phyloP scores from a whole-genome alignment of 345 rosid genomes.

The Eucalyptus guilfoylei region DNA sequence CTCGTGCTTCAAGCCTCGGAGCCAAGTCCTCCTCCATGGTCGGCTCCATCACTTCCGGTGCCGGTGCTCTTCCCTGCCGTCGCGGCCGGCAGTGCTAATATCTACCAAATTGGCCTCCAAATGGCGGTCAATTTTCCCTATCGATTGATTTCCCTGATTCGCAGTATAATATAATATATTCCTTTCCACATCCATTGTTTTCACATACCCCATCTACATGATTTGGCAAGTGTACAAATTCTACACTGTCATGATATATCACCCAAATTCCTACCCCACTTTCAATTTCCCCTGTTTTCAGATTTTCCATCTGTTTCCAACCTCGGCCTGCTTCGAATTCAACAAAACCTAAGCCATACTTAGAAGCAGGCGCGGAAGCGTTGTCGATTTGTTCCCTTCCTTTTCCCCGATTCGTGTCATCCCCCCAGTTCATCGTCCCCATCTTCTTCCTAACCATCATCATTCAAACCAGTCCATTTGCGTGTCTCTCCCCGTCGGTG shows the following conservation, averaged over 20 bases:
- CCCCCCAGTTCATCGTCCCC: not conserved
- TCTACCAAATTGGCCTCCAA: not conserved
- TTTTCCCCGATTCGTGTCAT: not conserved
- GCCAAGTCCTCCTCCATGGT: slow-evolving; percentile 15
- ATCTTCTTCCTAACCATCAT: not conserved
- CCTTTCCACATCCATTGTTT: not conserved
- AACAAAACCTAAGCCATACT: not conserved
- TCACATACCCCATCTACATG: not conserved
- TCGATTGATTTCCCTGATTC: not conserved
- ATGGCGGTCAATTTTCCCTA: not conserved
- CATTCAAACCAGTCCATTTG: not conserved
- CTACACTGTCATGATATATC: slow-evolving; percentile 1
- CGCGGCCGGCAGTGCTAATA: slow-evolving; percentile 2
- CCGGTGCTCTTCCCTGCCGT: slow-evolving; percentile 4
- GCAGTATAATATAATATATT: not conserved
- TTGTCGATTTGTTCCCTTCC: not conserved
- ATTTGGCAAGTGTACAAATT: slow-evolving; percentile 2
- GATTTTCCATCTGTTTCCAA: not conserved
- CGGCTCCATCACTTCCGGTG: not conserved
- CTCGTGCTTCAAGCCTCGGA: slow-evolving; percentile 10
- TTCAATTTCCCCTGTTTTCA: not conserved
- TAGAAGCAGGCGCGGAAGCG: slow-evolving; percentile 9
- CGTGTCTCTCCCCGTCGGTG: not conserved
- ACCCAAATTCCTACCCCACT: not conserved
- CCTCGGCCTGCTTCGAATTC: slow-evolving; percentile 9